phyloP scores from a whole-genome alignment of 192 early-diverging fungal genomes.

The Linnemannia exigua region DNA sequence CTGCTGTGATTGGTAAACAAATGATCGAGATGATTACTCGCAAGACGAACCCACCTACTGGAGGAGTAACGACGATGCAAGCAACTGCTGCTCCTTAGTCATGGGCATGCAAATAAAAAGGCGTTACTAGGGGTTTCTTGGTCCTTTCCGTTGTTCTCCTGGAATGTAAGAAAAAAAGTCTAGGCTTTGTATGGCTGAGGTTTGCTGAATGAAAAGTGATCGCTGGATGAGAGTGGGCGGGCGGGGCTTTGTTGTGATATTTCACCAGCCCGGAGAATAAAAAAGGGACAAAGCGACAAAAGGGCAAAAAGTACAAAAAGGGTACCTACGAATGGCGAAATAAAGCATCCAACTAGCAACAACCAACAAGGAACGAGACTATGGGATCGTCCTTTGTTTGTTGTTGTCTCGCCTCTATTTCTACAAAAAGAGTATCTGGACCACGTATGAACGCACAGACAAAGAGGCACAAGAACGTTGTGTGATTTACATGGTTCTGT shows the following conservation, averaged over 20 bases:
- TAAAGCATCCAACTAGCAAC: no score
- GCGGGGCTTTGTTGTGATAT: not conserved
- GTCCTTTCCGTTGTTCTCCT: no score
- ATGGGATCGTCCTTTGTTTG: no score
- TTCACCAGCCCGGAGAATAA: not conserved
- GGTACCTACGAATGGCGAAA: no score
- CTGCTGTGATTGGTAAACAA: conserved; percentile 65
- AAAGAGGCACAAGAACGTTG: no score
- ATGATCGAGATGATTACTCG: conserved; percentile 72
- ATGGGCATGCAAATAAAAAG: not conserved
- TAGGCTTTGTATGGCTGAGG: no score
- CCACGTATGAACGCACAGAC: no score
- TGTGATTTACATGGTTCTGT: no score
- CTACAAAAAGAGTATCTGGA: no score
- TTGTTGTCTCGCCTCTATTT: no score
- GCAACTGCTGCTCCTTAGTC: not conserved
- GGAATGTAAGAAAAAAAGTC: no score
- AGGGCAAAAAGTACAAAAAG: not conserved
- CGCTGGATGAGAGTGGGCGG: not conserved
- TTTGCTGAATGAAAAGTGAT: not conserved
- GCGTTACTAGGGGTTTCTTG: not conserved
- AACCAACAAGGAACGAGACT: no score
- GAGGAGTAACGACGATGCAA: not conserved
- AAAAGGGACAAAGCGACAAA: not conserved
- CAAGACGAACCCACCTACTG: conserved; percentile 41